A percentile compares a stretch with the other conserved stretches of the same genome.
These are phyloP conservation scores for Opeltia flavorubescens DNA, from an alignment of 495 filamentous ascomycete genomes.

Conservation along the genomic window DNA sequence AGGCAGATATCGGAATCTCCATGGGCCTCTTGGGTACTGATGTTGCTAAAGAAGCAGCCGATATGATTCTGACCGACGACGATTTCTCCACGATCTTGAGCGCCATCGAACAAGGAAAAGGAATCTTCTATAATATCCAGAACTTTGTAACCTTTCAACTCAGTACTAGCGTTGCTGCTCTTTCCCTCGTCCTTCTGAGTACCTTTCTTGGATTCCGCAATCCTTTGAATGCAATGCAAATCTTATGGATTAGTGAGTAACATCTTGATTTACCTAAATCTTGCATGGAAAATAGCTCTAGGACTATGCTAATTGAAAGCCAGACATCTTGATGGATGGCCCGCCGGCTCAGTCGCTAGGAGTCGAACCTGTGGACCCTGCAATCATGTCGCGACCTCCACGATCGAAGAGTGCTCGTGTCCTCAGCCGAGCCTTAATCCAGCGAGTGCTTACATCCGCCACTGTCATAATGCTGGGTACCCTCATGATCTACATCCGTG, in stretches of 20 bases:
- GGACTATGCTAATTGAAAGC: background rate
- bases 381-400: constrained; percentile 85
- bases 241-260: constrained; percentile 92
- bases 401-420: constrained; percentile 73
- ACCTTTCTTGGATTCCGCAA: constrained; percentile 86
- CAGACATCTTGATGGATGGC: constrained; percentile 98
- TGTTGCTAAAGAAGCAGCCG: constrained; percentile 97
- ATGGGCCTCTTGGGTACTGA: constrained; percentile 95
- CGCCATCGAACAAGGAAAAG: constrained; percentile 97
- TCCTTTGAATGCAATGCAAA: constrained; percentile 97
- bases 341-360: constrained; percentile 94
- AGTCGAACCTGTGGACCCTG: constrained; percentile 87
- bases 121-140: constrained; percentile 98
- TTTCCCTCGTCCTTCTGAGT: constrained; percentile 81
- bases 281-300: background rate
- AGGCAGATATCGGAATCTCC: constrained; percentile 93
- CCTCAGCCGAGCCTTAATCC: constrained; percentile 66
- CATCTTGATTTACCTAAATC: background rate
- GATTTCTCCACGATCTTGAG: constrained; percentile 94
- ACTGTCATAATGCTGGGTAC: constrained; percentile 83
- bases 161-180: constrained; percentile 87
- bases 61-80: constrained; percentile 98
- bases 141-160: constrained; percentile 99
- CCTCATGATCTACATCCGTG: constrained; percentile 74
- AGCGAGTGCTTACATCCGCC: constrained; percentile 77